A percentile compares a stretch with the other conserved stretches of the same genome.
phyloP scores from a whole-genome alignment of 2,329 filamentous ascomycete genomes.

The Curvularia spicifera region DNA sequence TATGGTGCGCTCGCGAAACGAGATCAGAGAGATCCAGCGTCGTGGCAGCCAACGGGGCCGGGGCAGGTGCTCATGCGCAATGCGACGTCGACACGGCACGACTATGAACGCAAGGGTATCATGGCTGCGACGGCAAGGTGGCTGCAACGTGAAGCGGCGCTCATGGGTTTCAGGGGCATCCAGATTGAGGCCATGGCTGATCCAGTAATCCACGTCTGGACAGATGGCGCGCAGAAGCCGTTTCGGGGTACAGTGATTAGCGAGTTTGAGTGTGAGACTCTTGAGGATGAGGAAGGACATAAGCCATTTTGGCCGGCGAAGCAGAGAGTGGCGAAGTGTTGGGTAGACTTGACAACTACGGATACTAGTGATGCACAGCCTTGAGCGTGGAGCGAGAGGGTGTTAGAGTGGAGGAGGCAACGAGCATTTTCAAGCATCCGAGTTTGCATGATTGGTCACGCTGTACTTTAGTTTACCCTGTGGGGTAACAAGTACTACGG shows the following conservation, averaged over 20 bases:
- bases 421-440: too few relatives aligned
- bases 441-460: too few relatives aligned
- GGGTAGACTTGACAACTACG: slow-evolving; percentile 30
- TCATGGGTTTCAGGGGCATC: slow-evolving; percentile 43
- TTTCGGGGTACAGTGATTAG: slow-evolving; percentile 32
- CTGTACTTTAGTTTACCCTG: too few relatives aligned
- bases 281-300: slow-evolving; percentile 32
- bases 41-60: slow-evolving; percentile 37
- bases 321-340: slow-evolving; percentile 34
- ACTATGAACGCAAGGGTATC: slow-evolving; percentile 44
- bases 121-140: slow-evolving; percentile 47
- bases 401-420: too few relatives aligned
- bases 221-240: slow-evolving; percentile 28
- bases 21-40: slow-evolving; percentile 33
- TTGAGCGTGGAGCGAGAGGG: neutral
- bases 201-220: slow-evolving; percentile 42
- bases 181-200: slow-evolving; percentile 47
- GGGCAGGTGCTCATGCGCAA: slow-evolving; percentile 47
- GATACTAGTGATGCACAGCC: neutral
- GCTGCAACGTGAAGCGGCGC: slow-evolving; percentile 47
- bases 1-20: slow-evolving; percentile 30
- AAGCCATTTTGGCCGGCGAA: slow-evolving; percentile 32
- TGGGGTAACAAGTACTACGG: too few relatives aligned
- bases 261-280: slow-evolving; percentile 32
- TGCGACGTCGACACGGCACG: slow-evolving; percentile 46